Evolutionary conservation across 768 basidiomycete species (phyloP).

Genomic region (Calocera cornea): DNA sequence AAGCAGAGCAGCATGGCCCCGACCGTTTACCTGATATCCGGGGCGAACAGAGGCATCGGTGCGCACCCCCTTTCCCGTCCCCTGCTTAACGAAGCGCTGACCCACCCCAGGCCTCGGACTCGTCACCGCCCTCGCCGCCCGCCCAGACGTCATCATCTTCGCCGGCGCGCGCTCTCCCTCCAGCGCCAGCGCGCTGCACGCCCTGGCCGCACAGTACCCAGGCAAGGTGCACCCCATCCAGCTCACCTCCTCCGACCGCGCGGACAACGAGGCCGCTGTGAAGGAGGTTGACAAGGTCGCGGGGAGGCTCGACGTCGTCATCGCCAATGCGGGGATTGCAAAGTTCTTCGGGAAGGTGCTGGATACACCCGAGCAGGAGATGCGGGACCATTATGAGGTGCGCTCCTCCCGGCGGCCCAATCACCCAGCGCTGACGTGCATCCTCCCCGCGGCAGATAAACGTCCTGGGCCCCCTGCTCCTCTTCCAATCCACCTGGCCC

Average conservation of each 20-base stretch:
- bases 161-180: slow-evolving; percentile 12
- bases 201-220: slow-evolving; percentile 5
- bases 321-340: slow-evolving; percentile 17
- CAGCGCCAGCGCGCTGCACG: slow-evolving; percentile 1
- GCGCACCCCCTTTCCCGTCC: neutral
- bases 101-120: slow-evolving; percentile 11
- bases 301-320: slow-evolving; percentile 16
- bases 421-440: too few relatives aligned
- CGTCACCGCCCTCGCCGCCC: slow-evolving; percentile 4
- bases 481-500: slow-evolving; percentile 14
- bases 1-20: neutral
- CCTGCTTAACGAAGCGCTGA: too few relatives aligned
- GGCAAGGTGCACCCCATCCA: slow-evolving; percentile 12
- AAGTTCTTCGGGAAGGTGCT: neutral
- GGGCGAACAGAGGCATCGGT: slow-evolving; percentile 14
- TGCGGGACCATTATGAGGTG: slow-evolving; percentile 1
- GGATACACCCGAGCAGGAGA: neutral
- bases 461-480: slow-evolving; percentile 13
- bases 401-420: too few relatives aligned
- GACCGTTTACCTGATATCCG: slow-evolving; percentile 9
- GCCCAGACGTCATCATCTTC: slow-evolving; percentile 11
- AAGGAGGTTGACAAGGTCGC: slow-evolving; percentile 9
- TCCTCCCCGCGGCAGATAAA: slow-evolving; percentile 8
- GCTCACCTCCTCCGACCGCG: slow-evolving; percentile 11
- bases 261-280: slow-evolving; percentile 10